Evolutionary conservation across 2,329 filamentous ascomycete species (phyloP).

Genomic region (Harringtonia lauricola): DNA sequence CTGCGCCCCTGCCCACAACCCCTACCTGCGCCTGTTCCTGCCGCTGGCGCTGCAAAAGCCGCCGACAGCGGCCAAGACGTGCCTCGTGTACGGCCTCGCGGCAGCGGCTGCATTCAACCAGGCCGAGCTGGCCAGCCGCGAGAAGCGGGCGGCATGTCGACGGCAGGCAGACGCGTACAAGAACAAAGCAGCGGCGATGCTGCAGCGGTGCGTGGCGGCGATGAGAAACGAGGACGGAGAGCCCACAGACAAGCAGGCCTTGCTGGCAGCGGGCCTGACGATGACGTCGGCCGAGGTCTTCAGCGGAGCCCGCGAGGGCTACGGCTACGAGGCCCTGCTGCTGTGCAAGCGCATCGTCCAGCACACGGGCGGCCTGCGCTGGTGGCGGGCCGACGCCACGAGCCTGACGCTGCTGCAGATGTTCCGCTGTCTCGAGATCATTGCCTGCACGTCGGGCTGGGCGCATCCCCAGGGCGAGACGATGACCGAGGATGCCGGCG

Average conservation of each 20-base stretch:
- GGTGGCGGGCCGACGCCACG: no score
- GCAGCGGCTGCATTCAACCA: background rate
- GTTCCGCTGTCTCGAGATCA: no score
- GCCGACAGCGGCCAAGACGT: background rate
- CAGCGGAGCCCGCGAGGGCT: background rate
- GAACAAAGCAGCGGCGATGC: background rate
- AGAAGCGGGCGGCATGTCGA: background rate
- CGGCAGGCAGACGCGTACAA: background rate
- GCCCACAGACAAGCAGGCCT: background rate
- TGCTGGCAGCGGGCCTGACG: background rate
- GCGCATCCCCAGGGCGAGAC: no score
- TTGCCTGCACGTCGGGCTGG: no score
- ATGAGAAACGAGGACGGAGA: background rate
- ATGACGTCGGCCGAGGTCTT: background rate
- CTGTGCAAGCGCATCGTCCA: no score
- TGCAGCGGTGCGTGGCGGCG: background rate
- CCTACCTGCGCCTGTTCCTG: background rate
- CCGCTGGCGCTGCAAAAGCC: background rate
- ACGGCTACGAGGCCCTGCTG: no score
- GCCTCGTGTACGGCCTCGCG: background rate
- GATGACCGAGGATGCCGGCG: no score
- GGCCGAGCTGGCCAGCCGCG: background rate
- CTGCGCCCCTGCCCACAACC: background rate
- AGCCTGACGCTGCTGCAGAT: no score
- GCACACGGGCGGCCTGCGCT: no score